Base-by-base conservation (phyloP, 495 filamentous ascomycete species). In the Lophium mytilinum region DNA sequence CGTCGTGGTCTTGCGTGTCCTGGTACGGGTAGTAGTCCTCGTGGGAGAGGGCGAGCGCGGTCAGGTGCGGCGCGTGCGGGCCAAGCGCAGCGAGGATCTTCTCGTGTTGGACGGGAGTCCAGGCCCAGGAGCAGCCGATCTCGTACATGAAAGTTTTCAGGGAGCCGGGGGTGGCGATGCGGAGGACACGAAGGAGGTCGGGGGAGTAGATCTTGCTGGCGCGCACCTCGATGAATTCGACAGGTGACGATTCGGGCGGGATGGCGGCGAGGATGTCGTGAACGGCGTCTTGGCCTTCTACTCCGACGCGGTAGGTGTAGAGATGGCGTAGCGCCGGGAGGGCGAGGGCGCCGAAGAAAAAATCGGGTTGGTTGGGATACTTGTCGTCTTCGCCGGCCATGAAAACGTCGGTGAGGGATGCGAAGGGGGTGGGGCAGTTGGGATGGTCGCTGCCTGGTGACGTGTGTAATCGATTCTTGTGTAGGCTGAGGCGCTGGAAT, bases 21-120 rank as follows among this genome's bases (percentile, higher is more conserved):
- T 53, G 37, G 37, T 53, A 53, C 37, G 51, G 51, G 42, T 53
- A 53, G 51, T 41, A 53, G 51, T 53, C 36, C 42, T 53, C 39
- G 21, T 53, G 51, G 17, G 35, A 42, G n/a, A 42, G 34, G 11
- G 34, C 18, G 1, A 53, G 19, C 5, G 18, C 18, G 5, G 19
- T 37, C 1, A 53, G 51, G 14, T 35, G 21, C 1, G 39, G 11
- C 21, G 30, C 14, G 37, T 53, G 51, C 21, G 36, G n/a, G 17
- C 30, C 8, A 4, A 53, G 8, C 9, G 34, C 40, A 18, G 21
- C 30, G 14, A 53, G 39, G 30, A 53, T 53, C 19, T 53, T 19
- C 11, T 18, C 24, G 14, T 53, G 51, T 1, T 30, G 9, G 11
- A 53, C 21, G 15, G 17, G 37, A 19, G 9, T 12, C 51, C 39